A percentile compares a stretch with the other conserved stretches of the same genome.
Evolutionary conservation across 2,329 filamentous ascomycete species (phyloP).

Genomic region (Cladosporium velox): DNA sequence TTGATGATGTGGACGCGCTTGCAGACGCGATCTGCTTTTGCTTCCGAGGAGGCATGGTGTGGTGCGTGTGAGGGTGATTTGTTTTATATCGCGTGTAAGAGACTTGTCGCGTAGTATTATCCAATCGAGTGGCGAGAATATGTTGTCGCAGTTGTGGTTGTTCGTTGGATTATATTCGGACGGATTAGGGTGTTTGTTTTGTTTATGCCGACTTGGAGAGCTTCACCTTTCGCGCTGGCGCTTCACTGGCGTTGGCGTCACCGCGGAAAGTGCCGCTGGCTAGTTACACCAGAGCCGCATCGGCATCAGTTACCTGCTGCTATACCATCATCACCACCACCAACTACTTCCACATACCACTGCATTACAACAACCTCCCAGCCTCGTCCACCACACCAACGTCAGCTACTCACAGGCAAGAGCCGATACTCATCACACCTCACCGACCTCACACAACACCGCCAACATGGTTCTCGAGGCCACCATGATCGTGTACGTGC

Average conservation of each 20-base stretch:
- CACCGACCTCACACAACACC: conserved; percentile 15
- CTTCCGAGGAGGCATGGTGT: conserved; percentile 14
- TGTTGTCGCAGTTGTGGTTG: too few species aligned
- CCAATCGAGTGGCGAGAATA: too few species aligned
- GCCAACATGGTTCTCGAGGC: conserved; percentile 74
- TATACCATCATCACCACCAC: conserved; percentile 1
- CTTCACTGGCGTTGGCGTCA: conserved; percentile 9
- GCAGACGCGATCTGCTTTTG: conserved; percentile 14
- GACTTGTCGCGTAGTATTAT: neutral
- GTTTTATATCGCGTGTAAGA: too few species aligned
- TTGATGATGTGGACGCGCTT: conserved; percentile 21
- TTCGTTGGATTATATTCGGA: neutral
- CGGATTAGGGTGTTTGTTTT: neutral
- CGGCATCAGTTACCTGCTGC: neutral
- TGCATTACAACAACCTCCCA: neutral
- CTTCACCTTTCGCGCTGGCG: conserved; percentile 3
- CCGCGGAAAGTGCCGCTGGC: conserved; percentile 7
- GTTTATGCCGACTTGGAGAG: neutral
- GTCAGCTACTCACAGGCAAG: neutral
- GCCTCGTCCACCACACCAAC: neutral
- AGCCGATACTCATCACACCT: neutral
- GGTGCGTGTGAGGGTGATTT: too few species aligned
- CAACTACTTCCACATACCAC: neutral
- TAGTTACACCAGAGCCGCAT: neutral
- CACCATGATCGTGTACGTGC: conserved; percentile 82